Conservation (phyloP, 345 rosid genomes). For the Bruguiera sexangula region DNA sequence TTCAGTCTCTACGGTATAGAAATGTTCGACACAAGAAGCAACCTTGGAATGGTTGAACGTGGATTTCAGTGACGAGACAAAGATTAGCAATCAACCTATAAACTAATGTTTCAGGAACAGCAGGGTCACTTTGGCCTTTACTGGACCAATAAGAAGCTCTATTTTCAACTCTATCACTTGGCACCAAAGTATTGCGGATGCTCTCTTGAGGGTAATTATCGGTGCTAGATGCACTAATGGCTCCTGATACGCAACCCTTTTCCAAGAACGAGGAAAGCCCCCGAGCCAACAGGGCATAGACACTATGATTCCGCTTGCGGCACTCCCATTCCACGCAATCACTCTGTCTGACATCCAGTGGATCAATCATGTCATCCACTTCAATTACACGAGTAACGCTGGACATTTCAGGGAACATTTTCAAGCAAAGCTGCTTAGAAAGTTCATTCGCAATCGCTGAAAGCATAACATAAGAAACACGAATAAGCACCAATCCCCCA, state of each 20-base stretch:
- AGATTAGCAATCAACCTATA: conserved; percentile 35
- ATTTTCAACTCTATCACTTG: conserved; percentile 22
- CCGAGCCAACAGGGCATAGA: conserved; percentile 37
- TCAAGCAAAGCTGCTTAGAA: conserved; percentile 36
- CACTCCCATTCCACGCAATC: conserved; percentile 22
- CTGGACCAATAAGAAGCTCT: conserved; percentile 46
- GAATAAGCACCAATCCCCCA: background rate
- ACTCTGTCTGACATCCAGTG: conserved; percentile 11
- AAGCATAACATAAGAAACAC: conserved; percentile 1
- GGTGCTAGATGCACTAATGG: conserved; percentile 42
- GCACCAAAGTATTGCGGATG: conserved; percentile 39
- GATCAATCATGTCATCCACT: conserved; percentile 22
- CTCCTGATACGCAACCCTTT: conserved; percentile 31
- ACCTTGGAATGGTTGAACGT: conserved; percentile 45
- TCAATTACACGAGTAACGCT: conserved; percentile 17
- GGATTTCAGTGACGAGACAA: conserved; percentile 36
- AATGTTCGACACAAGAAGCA: background rate
- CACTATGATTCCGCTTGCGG: conserved; percentile 27
- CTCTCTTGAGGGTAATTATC: conserved; percentile 42
- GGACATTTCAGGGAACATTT: conserved; percentile 24
- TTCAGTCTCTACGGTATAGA: background rate
- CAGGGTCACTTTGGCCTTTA: conserved; percentile 29
- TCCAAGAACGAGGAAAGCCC: conserved; percentile 23
- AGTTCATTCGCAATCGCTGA: conserved; percentile 34
- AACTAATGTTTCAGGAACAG: conserved; percentile 31